Evolutionary conservation across 2,329 filamentous ascomycete species (phyloP), one percentile per base, ranked within the genome.

Genomic region (Aspergillus brunneoviolaceus): DNA sequence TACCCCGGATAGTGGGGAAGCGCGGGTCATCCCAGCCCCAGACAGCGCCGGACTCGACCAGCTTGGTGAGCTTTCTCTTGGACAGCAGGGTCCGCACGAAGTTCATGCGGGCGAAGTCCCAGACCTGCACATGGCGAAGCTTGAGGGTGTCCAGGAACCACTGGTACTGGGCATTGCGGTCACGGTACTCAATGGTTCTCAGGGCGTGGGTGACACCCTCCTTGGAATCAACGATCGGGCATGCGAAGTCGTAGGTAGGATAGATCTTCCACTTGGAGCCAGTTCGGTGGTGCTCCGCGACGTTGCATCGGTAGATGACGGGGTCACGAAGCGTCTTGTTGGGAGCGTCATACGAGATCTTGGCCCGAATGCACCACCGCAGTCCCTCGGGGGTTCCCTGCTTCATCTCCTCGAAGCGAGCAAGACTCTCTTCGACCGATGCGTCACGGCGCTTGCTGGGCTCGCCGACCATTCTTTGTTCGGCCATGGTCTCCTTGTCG

Each of bases 291-390:
- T 88, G 86, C 11, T 81, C 75, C 52, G 83, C 73, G 5, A 85
- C 82, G 71, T 96, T 96, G 85, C 92, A 97, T 67, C 95, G 89
- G 83, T 97, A 98, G 76, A 99, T 96, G 77, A 98, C 93, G 12
- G 95, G 95, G 76, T 99, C 95, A 66, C 95, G 86, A 85, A 98
- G 88, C 56, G 95, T 92, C 79, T 96, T 96, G 82, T 99, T 98
- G 65, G 90, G 90, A 79, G 95, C 90, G 76, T 96, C 91, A 68
- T 90, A 86, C 1, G 91, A 94, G 69, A 98, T 91, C 83, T 96
- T 97, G 60, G 95, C 95, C 62, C 95, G 90, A 67, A 99, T 96
- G 79, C 92, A 97, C 87, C 94, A 93, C 72, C 84, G 87, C 52
- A 87, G 79, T 60, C 95, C 95, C 75, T 93, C 88, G 52, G 89